These are phyloP conservation scores for Cyclotella choctawhatcheeana DNA, from an alignment of 108 stramenopile genomes.

Conservation along the genomic window DNA sequence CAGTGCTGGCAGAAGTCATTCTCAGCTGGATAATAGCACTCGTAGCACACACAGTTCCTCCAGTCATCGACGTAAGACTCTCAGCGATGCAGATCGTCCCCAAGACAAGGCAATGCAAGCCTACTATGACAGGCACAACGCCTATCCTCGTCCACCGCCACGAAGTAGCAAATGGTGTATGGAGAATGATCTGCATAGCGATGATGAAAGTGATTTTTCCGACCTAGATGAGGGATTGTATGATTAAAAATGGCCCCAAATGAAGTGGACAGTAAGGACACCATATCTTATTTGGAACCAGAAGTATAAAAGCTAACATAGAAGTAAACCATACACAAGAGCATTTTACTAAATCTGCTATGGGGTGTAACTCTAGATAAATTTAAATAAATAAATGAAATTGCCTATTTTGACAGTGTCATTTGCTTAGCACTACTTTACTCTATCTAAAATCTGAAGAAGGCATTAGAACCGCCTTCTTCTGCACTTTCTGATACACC, in stretches of 20 bases:
- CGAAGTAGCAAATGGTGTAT: slow-evolving; percentile 9
- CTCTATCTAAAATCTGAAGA: neutral
- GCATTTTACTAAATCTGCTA: too few species aligned
- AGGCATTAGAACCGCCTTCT: neutral
- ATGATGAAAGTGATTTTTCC: slow-evolving; percentile 7
- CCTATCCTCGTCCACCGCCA: slow-evolving; percentile 6
- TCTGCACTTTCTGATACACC: neutral
- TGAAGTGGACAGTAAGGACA: too few species aligned
- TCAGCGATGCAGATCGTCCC: neutral
- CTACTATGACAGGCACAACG: slow-evolving; percentile 12
- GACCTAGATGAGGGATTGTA: neutral
- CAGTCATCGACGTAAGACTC: neutral
- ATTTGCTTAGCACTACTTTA: neutral
- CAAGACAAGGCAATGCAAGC: neutral
- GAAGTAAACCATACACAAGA: too few species aligned
- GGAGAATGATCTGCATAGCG: neutral
- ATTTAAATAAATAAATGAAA: neutral
- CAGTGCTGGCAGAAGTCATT: neutral
- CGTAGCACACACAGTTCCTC: neutral
- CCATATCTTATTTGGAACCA: too few species aligned
- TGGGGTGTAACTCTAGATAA: neutral
- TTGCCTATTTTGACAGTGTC: neutral
- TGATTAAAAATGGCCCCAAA: slow-evolving; percentile 8
- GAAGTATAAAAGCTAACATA: too few species aligned
- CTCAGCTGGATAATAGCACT: neutral